Conservation (phyloP, 2,329 filamentous ascomycete genomes). For the Fusarium keratoplasticum region DNA sequence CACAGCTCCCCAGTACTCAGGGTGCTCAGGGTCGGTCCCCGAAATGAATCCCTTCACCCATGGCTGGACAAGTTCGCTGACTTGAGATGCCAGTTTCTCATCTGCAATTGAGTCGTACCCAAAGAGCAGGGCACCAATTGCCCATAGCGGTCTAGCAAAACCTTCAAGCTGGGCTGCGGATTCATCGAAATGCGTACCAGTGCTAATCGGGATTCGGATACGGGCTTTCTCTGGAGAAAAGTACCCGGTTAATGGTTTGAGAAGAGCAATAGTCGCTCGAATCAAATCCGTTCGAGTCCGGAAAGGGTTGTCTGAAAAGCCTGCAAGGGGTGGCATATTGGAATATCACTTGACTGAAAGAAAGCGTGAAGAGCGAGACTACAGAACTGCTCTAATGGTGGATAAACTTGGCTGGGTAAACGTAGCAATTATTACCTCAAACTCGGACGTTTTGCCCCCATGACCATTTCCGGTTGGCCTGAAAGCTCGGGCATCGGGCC, state of each 20-base stretch:
- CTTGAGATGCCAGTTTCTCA: background rate
- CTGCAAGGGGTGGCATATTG: conserved; percentile 51
- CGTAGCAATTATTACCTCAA: background rate
- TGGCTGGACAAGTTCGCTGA: conserved; percentile 28
- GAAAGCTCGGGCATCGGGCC: conserved; percentile 28
- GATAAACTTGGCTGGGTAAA: background rate
- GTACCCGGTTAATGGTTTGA: conserved; percentile 48
- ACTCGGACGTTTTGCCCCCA: background rate
- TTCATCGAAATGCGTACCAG: conserved; percentile 58
- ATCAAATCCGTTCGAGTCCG: conserved; percentile 50
- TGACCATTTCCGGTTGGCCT: background rate
- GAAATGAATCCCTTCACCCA: conserved; percentile 49
- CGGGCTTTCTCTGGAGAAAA: conserved; percentile 50
- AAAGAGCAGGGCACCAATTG: conserved; percentile 55
- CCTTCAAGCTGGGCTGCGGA: conserved; percentile 59
- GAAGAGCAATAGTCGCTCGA: conserved; percentile 48
- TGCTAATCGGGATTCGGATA: conserved; percentile 51
- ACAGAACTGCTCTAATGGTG: background rate
- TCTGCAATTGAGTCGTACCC: conserved; percentile 43
- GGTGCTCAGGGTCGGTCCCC: conserved; percentile 49
- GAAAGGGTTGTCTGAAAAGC: conserved; percentile 57
- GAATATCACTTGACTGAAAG: background rate
- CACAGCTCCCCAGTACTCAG: conserved; percentile 61
- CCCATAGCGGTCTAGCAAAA: conserved; percentile 55
- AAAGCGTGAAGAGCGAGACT: background rate